These are phyloP conservation scores for Thalassiosira profunda DNA, from an alignment of 108 stramenopile genomes.

Conservation along the genomic window DNA sequence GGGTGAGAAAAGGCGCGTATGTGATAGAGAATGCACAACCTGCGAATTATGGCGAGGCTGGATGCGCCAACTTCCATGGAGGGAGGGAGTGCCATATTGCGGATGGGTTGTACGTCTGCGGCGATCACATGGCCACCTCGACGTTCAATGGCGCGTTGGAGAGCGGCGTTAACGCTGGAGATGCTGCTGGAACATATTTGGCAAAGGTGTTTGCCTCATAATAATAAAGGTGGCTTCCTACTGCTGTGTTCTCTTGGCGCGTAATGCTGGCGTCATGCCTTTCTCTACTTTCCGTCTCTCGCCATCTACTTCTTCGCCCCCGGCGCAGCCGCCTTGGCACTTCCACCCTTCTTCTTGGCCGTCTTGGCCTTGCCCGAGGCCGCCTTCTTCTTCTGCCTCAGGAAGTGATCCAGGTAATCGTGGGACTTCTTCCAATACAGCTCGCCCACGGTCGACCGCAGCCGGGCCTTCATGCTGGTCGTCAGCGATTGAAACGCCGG, in stretches of 20 bases:
- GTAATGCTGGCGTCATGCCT: too few relatives aligned
- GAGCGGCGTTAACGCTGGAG: conserved; percentile 77
- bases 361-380: too few relatives aligned
- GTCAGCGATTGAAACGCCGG: conserved; percentile 71
- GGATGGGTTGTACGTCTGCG: conserved; percentile 70
- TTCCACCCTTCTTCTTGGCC: too few relatives aligned
- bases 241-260: too few relatives aligned
- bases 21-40: conserved; percentile 84
- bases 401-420: conserved; percentile 62
- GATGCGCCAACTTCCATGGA: conserved; percentile 62
- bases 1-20: conserved; percentile 61
- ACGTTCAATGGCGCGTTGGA: conserved; percentile 91
- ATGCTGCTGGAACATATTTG: conserved; percentile 44
- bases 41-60: conserved; percentile 39
- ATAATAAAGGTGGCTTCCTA: too few relatives aligned
- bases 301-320: too few relatives aligned
- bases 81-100: conserved; percentile 73
- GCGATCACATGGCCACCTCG: conserved; percentile 90
- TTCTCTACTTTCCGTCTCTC: too few relatives aligned
- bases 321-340: too few relatives aligned
- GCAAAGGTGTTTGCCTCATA: too few relatives aligned
- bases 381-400: conserved; percentile 49
- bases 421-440: conserved; percentile 78
- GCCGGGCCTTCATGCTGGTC: conserved; percentile 56
- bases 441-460: conserved; percentile 70